Conservation (phyloP, 164 flowering plant species). For the Stephania cephalantha region DNA sequence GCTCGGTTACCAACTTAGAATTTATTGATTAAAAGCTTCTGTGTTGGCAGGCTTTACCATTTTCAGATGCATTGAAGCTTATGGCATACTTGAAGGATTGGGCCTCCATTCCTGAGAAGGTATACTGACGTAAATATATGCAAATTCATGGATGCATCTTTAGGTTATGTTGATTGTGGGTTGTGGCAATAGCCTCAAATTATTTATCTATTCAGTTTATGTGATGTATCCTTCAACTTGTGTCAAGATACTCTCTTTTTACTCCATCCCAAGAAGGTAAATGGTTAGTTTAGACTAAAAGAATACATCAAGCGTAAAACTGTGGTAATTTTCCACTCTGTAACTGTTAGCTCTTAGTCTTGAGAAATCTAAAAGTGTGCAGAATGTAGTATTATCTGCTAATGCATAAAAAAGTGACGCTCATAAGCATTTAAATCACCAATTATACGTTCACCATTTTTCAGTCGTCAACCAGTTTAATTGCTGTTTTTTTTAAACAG, state of each 20-base stretch:
- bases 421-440: not conserved
- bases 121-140: constrained; percentile 9
- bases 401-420: not conserved
- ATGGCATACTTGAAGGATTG: constrained; percentile 72
- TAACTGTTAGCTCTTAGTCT: not conserved
- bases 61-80: constrained; percentile 86
- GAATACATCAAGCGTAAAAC: not conserved
- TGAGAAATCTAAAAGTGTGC: not conserved
- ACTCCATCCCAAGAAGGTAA: not conserved
- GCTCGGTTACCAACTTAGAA: constrained; percentile 1
- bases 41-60: constrained; percentile 71
- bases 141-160: not conserved
- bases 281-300: not conserved
- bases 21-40: constrained; percentile 10
- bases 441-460: not conserved
- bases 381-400: not conserved
- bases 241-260: not conserved
- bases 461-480: not conserved
- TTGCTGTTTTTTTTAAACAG: no score
- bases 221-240: not conserved
- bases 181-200: not conserved
- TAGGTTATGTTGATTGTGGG: not conserved
- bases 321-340: not conserved
- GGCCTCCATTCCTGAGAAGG: constrained; percentile 74
- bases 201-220: not conserved